These are phyloP conservation scores for Fragilaria radians DNA, from an alignment of 108 stramenopile species.

Conservation along the genomic window DNA sequence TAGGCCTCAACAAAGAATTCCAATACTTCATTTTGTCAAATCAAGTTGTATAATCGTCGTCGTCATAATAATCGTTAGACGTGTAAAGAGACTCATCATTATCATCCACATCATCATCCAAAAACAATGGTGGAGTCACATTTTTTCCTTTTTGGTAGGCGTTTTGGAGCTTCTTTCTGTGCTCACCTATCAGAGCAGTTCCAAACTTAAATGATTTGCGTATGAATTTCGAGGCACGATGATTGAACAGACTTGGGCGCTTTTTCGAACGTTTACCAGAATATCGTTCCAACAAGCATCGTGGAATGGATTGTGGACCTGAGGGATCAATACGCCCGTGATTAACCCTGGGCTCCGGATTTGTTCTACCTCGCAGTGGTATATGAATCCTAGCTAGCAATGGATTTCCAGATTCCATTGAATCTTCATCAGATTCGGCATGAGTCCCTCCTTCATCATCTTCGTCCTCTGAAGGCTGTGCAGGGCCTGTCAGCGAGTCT, in stretches of 20 bases:
- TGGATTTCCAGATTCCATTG: background rate
- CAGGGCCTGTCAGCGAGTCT: slow-evolving; percentile 10
- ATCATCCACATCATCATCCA: slow-evolving; percentile 1
- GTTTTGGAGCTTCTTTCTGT: background rate
- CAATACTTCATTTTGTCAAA: too few species aligned
- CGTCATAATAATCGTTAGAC: background rate
- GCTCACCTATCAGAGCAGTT: background rate
- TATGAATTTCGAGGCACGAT: background rate
- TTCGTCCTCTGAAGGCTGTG: background rate
- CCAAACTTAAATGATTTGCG: background rate
- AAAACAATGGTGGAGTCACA: background rate
- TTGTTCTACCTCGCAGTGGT: background rate
- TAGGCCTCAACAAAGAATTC: too few species aligned
- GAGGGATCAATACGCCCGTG: background rate
- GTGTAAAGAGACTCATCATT: background rate
- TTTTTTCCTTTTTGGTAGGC: background rate
- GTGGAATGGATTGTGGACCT: background rate
- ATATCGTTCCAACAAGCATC: background rate
- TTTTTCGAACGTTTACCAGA: background rate
- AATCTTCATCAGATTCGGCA: background rate
- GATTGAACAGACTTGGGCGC: background rate
- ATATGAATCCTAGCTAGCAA: slow-evolving; percentile 6
- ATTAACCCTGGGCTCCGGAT: background rate
- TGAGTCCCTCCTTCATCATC: background rate
- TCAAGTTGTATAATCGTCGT: background rate